Percentiles rank a stretch among this genome's conserved stretches.
phyloP scores from a whole-genome alignment of 1,139 yeast species.

The Saccharomyces hybrid region DNA sequence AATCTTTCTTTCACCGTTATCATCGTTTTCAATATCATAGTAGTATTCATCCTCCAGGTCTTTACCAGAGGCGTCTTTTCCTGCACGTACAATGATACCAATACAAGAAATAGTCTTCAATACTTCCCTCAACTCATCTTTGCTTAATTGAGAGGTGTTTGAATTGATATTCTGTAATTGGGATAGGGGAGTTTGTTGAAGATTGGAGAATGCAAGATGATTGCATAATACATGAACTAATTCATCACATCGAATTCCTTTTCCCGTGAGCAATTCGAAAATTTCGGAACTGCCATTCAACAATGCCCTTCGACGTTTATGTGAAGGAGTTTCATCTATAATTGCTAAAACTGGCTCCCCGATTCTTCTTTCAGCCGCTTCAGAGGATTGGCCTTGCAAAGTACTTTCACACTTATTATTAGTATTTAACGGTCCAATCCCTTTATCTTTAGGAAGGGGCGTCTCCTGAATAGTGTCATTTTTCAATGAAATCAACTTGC shows the following conservation, averaged over 20 bases:
- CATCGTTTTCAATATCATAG: conserved; percentile 71
- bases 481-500: neutral
- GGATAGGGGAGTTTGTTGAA: conserved; percentile 73
- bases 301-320: neutral
- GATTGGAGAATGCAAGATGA: conserved; percentile 78
- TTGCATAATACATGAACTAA: conserved; percentile 59
- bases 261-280: neutral
- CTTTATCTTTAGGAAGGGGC: neutral
- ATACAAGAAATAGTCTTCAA: conserved; percentile 39
- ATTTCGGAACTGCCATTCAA: neutral
- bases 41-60: conserved; percentile 85
- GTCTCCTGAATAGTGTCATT: neutral
- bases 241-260: conserved; percentile 26
- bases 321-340: neutral
- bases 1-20: conserved; percentile 53
- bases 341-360: neutral
- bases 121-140: conserved; percentile 39
- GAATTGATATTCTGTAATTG: conserved; percentile 52
- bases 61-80: conserved; percentile 91
- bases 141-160: conserved; percentile 37
- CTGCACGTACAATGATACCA: conserved; percentile 74
- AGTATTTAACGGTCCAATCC: neutral
- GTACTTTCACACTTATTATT: neutral
- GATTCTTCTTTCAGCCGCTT: neutral
- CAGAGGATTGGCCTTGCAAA: neutral